Conservation (phyloP, 2,329 filamentous ascomycete genomes). For the Fusarium sp. region DNA sequence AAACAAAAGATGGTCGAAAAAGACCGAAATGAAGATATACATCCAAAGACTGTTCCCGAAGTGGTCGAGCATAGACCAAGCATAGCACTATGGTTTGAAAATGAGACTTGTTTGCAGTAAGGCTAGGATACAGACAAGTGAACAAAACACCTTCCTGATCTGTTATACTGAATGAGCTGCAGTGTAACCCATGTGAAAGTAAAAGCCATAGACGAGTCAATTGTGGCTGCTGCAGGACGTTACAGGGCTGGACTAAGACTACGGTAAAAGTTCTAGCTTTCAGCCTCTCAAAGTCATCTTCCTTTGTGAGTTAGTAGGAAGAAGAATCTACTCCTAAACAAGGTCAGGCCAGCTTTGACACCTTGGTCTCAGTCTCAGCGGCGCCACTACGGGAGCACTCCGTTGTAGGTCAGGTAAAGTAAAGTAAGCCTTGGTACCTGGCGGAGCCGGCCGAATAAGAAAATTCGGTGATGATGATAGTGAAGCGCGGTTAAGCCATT, state of each 20-base stretch:
- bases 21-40: constrained; percentile 10
- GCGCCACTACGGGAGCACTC: constrained; percentile 24
- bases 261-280: constrained; percentile 12
- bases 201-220: neutral
- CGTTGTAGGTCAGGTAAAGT: neutral
- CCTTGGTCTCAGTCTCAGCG: neutral
- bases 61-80: neutral
- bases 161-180: constrained; percentile 7
- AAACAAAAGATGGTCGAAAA: constrained; percentile 7
- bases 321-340: constrained; percentile 12
- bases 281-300: constrained; percentile 17
- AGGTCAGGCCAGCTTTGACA: constrained; percentile 7
- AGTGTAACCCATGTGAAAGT: neutral
- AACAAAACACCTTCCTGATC: constrained; percentile 13
- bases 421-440: constrained; percentile 20
- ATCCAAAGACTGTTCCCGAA: neutral
- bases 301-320: constrained; percentile 1
- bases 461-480: constrained; percentile 1
- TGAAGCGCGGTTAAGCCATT: constrained; percentile 18
- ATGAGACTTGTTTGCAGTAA: neutral
- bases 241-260: constrained; percentile 22
- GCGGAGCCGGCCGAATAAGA: constrained; percentile 42
- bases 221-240: constrained; percentile 20
- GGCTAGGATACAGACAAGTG: neutral
- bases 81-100: neutral